Evolutionary conservation across 2,329 filamentous ascomycete genomes (phyloP), one percentile per base, ranked within the genome.

Genomic region (Venturia carpophila): DNA sequence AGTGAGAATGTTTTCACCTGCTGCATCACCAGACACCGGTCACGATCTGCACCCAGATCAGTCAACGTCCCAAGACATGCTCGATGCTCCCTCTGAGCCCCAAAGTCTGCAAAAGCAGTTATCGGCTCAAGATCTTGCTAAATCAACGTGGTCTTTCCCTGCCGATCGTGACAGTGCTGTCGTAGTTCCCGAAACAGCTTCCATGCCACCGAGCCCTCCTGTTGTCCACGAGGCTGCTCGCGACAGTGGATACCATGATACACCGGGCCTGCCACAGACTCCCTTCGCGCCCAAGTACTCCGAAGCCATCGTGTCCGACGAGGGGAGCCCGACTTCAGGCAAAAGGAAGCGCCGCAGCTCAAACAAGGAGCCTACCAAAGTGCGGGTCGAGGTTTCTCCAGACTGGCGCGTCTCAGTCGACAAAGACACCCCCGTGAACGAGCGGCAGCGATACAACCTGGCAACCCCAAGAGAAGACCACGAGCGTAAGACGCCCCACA

Each of bases 111-210:
- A 66, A 21, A 62, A 63, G 45, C 64, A 63, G n/a, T 11, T 66
- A 17, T 64, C 64, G 13, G 47, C 64, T 1, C 60, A 56, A 30
- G 64, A 66, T 15, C 37, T 66, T 34, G 27, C 60, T 17, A 43
- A 73, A 64, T 71, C 74, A 47, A 69, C 72, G 21, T 76, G 75
- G 75, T 73, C 73, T 2, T 77, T 76, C 66, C 69, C 70, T 30
- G 65, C 71, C 63, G 74, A 77, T 71, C 76, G 79, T 67, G 79
- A 81, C 66, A 79, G 76, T 68, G 79, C 74, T 68, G 74, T 79
- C 67, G 75, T 78, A 67, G 72, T 79, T 66, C 74, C 73, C 67
- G 79, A 80, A 69, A 78, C 79, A 62, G 76, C 77, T 49, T 70
- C 75, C 43, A 67, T 37, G 30, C 41, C 62, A 19, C 34, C 63